Conservation (phyloP, 306 rosid genomes). For the Vicia sativa region DNA sequence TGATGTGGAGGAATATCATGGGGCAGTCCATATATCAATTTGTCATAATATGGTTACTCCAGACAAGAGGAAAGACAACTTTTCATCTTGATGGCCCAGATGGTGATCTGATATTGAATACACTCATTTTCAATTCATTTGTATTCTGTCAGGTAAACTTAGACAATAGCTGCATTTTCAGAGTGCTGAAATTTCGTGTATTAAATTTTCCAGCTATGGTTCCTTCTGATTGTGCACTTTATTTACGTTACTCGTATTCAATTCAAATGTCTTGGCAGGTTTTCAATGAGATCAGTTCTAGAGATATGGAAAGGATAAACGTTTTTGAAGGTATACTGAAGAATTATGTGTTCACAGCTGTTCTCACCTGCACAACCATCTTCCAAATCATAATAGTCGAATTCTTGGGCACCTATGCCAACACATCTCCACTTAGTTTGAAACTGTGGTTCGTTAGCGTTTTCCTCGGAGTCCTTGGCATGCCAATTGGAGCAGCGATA, state of each 20-base stretch:
- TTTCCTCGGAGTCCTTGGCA: constrained; percentile 79
- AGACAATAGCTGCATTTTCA: constrained; percentile 26
- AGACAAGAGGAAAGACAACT: constrained; percentile 75
- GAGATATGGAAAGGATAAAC: constrained; percentile 97
- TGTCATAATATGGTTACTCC: constrained; percentile 82
- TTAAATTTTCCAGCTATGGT: constrained; percentile 8
- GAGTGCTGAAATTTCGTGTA: constrained; percentile 10
- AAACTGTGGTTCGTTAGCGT: constrained; percentile 70
- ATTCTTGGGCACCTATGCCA: constrained; percentile 81
- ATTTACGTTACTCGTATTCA: constrained; percentile 22
- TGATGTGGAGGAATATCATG: constrained; percentile 97
- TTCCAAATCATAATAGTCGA: constrained; percentile 86
- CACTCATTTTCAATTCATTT: constrained; percentile 92
- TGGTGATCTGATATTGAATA: constrained; percentile 74
- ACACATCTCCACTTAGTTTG: constrained; percentile 75
- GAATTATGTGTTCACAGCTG: constrained; percentile 81
- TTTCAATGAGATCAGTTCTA: constrained; percentile 93
- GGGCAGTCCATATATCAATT: constrained; percentile 93
- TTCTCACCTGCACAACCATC: constrained; percentile 69
- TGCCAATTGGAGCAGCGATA: constrained; percentile 88
- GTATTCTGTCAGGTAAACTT: constrained; percentile 92
- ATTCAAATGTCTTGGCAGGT: constrained; percentile 54
- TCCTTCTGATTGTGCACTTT: constrained; percentile 22
- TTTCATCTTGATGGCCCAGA: constrained; percentile 75
- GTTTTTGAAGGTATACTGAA: constrained; percentile 78